Evolutionary conservation across 2,329 filamentous ascomycete species (phyloP).

Genomic region (Stemphylium beticola): DNA sequence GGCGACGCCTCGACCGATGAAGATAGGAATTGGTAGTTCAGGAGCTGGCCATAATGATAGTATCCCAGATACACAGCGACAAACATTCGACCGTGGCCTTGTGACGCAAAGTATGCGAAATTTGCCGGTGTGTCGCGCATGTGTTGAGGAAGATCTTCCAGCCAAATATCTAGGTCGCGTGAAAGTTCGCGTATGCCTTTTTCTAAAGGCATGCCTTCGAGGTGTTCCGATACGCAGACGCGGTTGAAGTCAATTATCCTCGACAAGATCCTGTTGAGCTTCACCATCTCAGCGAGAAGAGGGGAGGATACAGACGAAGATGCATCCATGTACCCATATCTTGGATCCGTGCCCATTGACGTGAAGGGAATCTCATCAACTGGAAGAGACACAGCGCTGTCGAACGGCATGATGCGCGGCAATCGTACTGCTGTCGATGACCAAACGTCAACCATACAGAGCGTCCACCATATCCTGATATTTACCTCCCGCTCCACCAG

Average conservation of each 20-base stretch:
- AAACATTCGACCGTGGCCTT: constrained; percentile 31
- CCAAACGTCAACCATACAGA: constrained; percentile 37
- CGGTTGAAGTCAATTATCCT: constrained; percentile 33
- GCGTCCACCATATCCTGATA: constrained; percentile 33
- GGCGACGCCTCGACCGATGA: constrained; percentile 17
- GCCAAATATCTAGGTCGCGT: constrained; percentile 26
- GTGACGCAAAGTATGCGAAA: constrained; percentile 28
- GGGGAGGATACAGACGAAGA: constrained; percentile 19
- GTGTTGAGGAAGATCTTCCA: constrained; percentile 28
- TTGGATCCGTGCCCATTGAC: constrained; percentile 22
- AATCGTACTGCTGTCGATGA: constrained; percentile 31
- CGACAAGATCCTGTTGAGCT: constrained; percentile 28
- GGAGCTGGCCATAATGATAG: constrained; percentile 32
- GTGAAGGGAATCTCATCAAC: constrained; percentile 32
- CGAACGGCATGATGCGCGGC: constrained; percentile 31
- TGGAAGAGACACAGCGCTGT: constrained; percentile 25
- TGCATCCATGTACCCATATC: constrained; percentile 15
- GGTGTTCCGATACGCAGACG: constrained; percentile 29
- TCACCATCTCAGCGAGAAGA: constrained; percentile 35
- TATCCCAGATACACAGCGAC: constrained; percentile 32
- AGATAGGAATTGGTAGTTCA: constrained; percentile 33
- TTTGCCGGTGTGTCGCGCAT: constrained; percentile 33
- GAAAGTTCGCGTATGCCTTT: constrained; percentile 25
- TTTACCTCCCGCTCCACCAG: constrained; percentile 31
- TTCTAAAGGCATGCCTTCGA: constrained; percentile 23